Conservation (phyloP, 2,329 filamentous ascomycete species). For the Bimuria novae-zelandiae region DNA sequence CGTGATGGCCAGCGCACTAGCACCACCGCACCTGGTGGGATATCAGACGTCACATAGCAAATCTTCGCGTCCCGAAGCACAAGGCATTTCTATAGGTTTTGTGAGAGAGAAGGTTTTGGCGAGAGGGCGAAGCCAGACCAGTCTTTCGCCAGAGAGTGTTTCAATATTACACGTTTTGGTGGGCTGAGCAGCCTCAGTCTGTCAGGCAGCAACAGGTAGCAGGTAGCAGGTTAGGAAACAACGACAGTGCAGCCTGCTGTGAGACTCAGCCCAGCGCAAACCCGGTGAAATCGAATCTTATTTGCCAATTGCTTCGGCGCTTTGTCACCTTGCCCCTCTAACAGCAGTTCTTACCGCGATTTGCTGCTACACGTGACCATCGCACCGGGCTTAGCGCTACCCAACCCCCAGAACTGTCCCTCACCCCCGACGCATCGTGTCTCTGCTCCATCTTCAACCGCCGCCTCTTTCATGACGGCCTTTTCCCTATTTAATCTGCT, state of each 20-base stretch:
- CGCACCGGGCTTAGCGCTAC: conserved; percentile 4
- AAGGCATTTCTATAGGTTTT: background rate
- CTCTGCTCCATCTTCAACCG: conserved; percentile 16
- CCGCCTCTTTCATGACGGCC: conserved; percentile 36
- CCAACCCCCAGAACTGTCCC: conserved; percentile 8
- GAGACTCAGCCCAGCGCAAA: conserved; percentile 6
- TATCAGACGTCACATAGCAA: background rate
- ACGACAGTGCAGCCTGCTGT: conserved; percentile 21
- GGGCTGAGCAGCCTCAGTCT: conserved; percentile 23
- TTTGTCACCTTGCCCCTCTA: conserved; percentile 15
- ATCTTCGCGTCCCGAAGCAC: no score
- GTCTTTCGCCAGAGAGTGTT: conserved; percentile 17
- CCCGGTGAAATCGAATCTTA: background rate
- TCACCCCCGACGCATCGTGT: conserved; percentile 5
- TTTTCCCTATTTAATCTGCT: conserved; percentile 38
- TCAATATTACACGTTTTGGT: conserved; percentile 15
- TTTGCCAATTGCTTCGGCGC: conserved; percentile 18
- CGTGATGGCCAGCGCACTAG: conserved; percentile 14
- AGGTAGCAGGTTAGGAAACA: conserved; percentile 23
- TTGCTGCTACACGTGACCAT: conserved; percentile 23
- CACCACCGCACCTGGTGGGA: background rate
- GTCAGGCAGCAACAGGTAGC: conserved; percentile 42
- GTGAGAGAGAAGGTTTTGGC: conserved; percentile 10
- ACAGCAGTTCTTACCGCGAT: conserved; percentile 9
- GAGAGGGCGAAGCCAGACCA: conserved; percentile 6